Base-by-base conservation (phyloP, 2,329 filamentous ascomycete species). In the Fusarium brevicatenulatum region DNA sequence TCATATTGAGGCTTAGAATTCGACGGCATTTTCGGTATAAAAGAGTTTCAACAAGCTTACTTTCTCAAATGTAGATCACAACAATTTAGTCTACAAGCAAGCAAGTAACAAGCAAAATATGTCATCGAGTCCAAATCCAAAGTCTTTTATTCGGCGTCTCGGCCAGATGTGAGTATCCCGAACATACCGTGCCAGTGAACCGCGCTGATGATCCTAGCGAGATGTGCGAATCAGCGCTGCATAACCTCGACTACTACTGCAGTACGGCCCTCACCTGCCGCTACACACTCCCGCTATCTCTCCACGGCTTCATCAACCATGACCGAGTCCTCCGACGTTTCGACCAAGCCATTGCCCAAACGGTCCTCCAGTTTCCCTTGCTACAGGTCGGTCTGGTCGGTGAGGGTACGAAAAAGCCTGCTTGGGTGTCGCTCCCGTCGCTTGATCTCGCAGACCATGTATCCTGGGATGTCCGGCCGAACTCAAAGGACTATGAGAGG, bases 371-470 rank as follows among this genome's bases (percentile, higher is more conserved):
- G 5, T 68, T 36, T 2, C 65, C 63, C 2, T 25, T 63, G 0
- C 40, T 68, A 0, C 65, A 68, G 18, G 65, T 63, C 3, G 65
- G 65, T 0, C 55, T 68, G 0, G 19, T 68, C 0, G 47, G 64
- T 0, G 63, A 68, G 16, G 36, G 55, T 1, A 43, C 63, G 1
- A 68, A 32, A 19, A 68, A 43, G 19, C 63, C 63, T 2, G 63
- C 19, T 3, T 68, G 63, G 55, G 64, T 68, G 3, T 19, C 36
- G 0, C 55, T 68, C 7, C 18, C 39, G 2, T 44, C 47, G 0
- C 25, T 68, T 9, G 42, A 68, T 9, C 37, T 68, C 19, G 32
- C 63, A 11, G 47, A 68, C 4, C 65, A 68, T 19, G 47, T 68
- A 4, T 30, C 21, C 4, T 68, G 65, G 65, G 40, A 63, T 21